Base-by-base conservation (phyloP, 768 basidiomycete species). In the Lactifluus rugatus region DNA sequence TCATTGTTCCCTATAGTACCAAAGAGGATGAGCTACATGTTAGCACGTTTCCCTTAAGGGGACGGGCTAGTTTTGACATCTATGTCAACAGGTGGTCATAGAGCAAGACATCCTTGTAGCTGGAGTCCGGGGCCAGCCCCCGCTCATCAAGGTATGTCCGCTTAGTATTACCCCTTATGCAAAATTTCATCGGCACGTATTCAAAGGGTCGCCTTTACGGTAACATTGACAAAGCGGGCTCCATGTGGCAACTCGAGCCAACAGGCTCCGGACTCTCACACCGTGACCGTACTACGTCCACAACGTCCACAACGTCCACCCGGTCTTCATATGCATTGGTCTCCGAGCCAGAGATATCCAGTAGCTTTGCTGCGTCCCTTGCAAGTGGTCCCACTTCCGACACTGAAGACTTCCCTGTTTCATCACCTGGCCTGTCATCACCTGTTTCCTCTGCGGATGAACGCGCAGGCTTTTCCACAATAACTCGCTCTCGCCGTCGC, bases 271-370 rank as follows among this genome's bases (percentile, higher is more conserved):
- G 78, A 14, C 72, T 77, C 42, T 78, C 81, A 0, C 74, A 76
- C 16, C 76, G 89, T 65, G 87, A 85, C 58, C 83, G 87, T 19
- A 90, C 89, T 0, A 83, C 81, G 2, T 89, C 87, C 14, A 82
- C 85, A 14, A 74, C 83, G 6, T 89, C 88, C 9, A 87, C 86
- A 1, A 73, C 83, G 0, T 89, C 87, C 3, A 86, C 86, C 0
- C 86, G 81, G 28, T 91, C 89, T 19, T 91, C 89, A 0, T 91
- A 83, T 64, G 88, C 89, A 4, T 77, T 89, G 56, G 76, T 91
- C 9, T 89, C 89, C n/a, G 89, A 91, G 64, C 82, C 82, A 2
- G 89, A 91, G 63, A 85, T 90, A 52, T 88, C 88, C 5, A 89
- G 87, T 71, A 87, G 85, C 68, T 89, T 90, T 63, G 86, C 87